Evolutionary conservation across 148 eudicot species (phyloP).

Genomic region (Simmondsia chinensis): DNA sequence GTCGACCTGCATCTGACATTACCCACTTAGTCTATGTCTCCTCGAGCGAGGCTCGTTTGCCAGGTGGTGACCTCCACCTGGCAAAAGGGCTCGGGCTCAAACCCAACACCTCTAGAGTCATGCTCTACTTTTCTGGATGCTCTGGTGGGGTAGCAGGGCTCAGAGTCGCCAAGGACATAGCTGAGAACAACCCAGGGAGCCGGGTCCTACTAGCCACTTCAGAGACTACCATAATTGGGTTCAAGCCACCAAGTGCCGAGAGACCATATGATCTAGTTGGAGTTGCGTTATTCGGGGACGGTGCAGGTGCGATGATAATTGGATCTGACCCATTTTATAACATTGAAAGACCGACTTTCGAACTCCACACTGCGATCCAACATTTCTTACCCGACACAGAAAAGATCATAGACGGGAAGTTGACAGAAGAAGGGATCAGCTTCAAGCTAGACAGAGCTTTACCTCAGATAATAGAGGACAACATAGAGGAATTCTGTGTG

Average conservation of each 20-base stretch:
- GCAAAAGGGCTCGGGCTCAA: conserved; percentile 79
- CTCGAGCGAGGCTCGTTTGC: conserved; percentile 87
- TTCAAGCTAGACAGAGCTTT: conserved; percentile 71
- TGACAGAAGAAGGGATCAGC: conserved; percentile 93
- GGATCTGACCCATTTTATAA: conserved; percentile 42
- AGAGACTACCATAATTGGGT: conserved; percentile 85
- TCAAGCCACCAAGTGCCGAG: conserved; percentile 64
- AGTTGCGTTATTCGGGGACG: conserved; percentile 91
- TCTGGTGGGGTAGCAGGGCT: conserved; percentile 95
- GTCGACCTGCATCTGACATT: conserved; percentile 56
- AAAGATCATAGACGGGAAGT: conserved; percentile 73
- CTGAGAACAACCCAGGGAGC: conserved; percentile 96
- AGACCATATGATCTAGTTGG: conserved; percentile 90
- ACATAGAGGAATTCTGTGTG: conserved; percentile 57
- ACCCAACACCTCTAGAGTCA: conserved; percentile 57
- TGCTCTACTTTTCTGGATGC: conserved; percentile 89
- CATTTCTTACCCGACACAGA: conserved; percentile 80
- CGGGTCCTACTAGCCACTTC: conserved; percentile 78
- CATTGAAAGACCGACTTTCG: conserved; percentile 62
- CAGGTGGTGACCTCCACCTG: conserved; percentile 81
- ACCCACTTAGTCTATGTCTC: conserved; percentile 96
- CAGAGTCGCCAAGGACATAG: conserved; percentile 81
- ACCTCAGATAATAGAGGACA: conserved; percentile 85
- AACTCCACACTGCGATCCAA: conserved; percentile 73
- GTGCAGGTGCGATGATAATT: conserved; percentile 86